Evolutionary conservation across 345 rosid species (phyloP).

Genomic region (Gossypium arboreum): DNA sequence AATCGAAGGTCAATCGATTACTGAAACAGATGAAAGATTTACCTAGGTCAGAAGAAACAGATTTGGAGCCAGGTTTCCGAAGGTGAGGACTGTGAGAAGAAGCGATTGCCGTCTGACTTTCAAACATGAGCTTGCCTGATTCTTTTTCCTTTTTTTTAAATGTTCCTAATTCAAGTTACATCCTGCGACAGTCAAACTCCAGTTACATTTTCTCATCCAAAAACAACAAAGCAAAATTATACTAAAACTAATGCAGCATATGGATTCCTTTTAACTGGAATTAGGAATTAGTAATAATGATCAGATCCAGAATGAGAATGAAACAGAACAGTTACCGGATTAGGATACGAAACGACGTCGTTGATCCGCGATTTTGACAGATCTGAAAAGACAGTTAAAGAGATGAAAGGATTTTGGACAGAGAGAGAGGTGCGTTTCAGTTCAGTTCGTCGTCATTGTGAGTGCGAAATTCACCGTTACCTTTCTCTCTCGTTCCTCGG

Average conservation of each 20-base stretch:
- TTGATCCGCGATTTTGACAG: background rate
- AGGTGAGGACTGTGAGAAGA: slow-evolving; percentile 61
- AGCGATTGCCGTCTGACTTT: slow-evolving; percentile 45
- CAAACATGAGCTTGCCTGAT: slow-evolving; percentile 44
- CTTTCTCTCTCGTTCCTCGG: background rate
- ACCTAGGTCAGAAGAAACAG: slow-evolving; percentile 62
- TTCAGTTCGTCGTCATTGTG: background rate
- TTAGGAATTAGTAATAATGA: background rate
- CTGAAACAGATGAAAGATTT: background rate
- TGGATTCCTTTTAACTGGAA: too few relatives aligned
- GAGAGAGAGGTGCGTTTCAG: background rate
- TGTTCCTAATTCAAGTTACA: background rate
- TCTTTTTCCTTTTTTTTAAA: background rate
- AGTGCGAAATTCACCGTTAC: background rate
- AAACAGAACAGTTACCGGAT: background rate
- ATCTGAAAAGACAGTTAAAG: background rate
- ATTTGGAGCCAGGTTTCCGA: slow-evolving; percentile 73
- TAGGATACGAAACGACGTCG: background rate
- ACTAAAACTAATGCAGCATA: background rate
- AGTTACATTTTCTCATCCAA: background rate
- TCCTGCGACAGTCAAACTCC: slow-evolving; percentile 4
- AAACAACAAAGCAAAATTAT: background rate
- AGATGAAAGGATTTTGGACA: background rate
- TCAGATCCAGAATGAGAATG: slow-evolving; percentile 10
- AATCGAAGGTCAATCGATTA: background rate